phyloP scores from a whole-genome alignment of 1,139 yeast genomes.

The Saccharomyces hybrid region DNA sequence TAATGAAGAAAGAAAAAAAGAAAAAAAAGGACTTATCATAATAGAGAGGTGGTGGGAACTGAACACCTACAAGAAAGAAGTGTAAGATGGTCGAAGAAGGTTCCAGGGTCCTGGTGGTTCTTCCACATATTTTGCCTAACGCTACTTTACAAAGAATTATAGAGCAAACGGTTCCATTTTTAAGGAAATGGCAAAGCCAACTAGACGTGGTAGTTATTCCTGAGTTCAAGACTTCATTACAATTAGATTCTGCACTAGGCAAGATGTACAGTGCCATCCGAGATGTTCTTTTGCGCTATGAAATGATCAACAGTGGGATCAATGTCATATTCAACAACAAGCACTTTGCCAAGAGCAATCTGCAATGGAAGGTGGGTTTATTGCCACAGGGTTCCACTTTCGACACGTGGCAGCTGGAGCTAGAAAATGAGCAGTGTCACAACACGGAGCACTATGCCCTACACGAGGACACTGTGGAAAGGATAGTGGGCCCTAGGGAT shows the following conservation, averaged over 20 bases:
- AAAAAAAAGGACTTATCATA: background rate
- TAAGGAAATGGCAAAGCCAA: slow-evolving; percentile 3
- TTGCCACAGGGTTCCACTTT: background rate
- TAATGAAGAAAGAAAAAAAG: background rate
- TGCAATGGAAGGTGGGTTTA: slow-evolving; percentile 13
- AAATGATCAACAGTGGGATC: slow-evolving; percentile 6
- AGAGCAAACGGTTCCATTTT: background rate
- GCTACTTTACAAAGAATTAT: background rate
- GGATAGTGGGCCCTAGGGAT: slow-evolving; percentile 6
- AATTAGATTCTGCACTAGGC: slow-evolving; percentile 26
- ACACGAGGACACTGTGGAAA: background rate
- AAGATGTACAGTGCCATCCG: slow-evolving; percentile 23
- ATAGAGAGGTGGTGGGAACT: background rate
- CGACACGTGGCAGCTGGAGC: background rate
- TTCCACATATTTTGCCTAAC: background rate
- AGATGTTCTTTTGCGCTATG: slow-evolving; percentile 16
- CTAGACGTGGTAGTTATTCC: slow-evolving; percentile 21
- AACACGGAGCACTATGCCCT: background rate
- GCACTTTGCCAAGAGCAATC: slow-evolving; percentile 7
- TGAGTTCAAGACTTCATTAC: slow-evolving; percentile 14
- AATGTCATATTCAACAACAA: slow-evolving; percentile 9
- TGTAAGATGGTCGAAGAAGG: background rate
- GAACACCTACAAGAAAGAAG: background rate
- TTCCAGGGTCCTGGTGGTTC: background rate
- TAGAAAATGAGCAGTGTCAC: background rate